These are phyloP conservation scores for Aspergillus costaricaensis DNA, from an alignment of 2,329 filamentous ascomycete genomes.

Conservation along the genomic window DNA sequence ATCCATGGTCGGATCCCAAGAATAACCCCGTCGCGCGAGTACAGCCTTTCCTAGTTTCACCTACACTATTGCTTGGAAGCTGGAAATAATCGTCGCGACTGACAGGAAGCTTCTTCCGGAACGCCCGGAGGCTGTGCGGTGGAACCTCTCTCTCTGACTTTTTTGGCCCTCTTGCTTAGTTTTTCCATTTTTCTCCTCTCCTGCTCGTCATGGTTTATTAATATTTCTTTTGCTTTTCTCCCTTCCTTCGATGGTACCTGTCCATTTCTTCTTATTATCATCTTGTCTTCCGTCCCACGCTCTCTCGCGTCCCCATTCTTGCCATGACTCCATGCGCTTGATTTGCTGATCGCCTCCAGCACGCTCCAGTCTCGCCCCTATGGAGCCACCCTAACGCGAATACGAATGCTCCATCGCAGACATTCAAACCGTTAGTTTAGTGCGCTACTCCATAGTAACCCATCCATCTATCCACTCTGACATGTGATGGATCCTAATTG, in stretches of 20 bases:
- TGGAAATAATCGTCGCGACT: neutral
- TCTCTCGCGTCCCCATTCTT: neutral
- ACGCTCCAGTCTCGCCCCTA: neutral
- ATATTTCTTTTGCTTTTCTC: neutral
- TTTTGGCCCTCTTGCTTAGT: neutral
- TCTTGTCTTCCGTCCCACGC: neutral
- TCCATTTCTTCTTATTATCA: neutral
- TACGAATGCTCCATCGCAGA: conserved; percentile 2
- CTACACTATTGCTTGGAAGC: neutral
- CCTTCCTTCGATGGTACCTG: neutral
- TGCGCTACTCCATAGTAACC: neutral
- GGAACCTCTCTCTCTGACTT: conserved; percentile 7
- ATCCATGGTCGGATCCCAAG: neutral
- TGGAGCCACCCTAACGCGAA: neutral
- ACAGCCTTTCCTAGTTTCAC: neutral
- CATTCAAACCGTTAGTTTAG: conserved; percentile 1
- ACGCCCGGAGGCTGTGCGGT: conserved; percentile 29
- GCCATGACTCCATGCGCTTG: neutral
- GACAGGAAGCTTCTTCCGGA: conserved; percentile 13
- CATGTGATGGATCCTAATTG: conserved; percentile 4
- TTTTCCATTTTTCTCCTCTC: neutral
- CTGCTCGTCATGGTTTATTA: neutral
- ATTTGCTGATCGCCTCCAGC: conserved; percentile 1
- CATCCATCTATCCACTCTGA: conserved; percentile 1
- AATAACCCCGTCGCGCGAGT: neutral